These are phyloP conservation scores for Orbilia javanica DNA, from an alignment of 2,329 filamentous ascomycete genomes.

Conservation along the genomic window DNA sequence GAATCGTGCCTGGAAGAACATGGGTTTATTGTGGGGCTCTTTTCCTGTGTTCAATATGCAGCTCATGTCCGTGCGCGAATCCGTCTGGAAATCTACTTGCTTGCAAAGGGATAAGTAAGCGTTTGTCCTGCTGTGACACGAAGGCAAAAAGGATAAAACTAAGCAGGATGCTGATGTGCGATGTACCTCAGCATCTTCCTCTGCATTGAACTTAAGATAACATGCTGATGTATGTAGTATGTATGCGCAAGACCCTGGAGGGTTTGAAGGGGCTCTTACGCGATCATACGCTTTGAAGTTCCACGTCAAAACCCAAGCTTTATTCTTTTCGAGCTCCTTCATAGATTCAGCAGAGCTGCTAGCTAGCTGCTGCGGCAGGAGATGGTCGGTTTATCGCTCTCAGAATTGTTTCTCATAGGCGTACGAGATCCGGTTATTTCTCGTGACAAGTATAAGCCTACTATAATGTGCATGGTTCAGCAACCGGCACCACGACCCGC, in stretches of 20 bases:
- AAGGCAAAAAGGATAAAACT: constrained; percentile 19
- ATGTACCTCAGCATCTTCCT: constrained; percentile 16
- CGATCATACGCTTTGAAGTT: constrained; percentile 25
- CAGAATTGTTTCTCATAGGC: constrained; percentile 14
- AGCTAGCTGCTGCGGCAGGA: neutral
- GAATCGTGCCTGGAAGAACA: constrained; percentile 41
- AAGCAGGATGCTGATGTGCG: constrained; percentile 2
- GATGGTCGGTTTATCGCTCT: neutral
- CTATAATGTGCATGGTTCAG: constrained; percentile 28
- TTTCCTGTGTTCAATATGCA: constrained; percentile 36
- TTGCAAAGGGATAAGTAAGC: constrained; percentile 47
- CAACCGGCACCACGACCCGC: constrained; percentile 7
- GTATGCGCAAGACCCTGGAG: neutral
- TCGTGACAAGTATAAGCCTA: constrained; percentile 32
- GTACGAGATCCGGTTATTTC: constrained; percentile 48
- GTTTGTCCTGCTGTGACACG: constrained; percentile 40
- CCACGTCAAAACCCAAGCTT: constrained; percentile 2
- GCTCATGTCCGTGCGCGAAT: constrained; percentile 44
- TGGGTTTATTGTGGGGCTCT: constrained; percentile 38
- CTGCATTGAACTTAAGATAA: constrained; percentile 30
- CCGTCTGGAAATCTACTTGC: constrained; percentile 50
- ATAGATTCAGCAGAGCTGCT: neutral
- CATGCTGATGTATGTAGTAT: constrained; percentile 11
- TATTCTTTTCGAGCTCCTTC: constrained; percentile 43
- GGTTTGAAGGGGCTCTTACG: constrained; percentile 33